Base-by-base conservation (phyloP, 805 yeast species). In the Candida cerambycidarum region DNA sequence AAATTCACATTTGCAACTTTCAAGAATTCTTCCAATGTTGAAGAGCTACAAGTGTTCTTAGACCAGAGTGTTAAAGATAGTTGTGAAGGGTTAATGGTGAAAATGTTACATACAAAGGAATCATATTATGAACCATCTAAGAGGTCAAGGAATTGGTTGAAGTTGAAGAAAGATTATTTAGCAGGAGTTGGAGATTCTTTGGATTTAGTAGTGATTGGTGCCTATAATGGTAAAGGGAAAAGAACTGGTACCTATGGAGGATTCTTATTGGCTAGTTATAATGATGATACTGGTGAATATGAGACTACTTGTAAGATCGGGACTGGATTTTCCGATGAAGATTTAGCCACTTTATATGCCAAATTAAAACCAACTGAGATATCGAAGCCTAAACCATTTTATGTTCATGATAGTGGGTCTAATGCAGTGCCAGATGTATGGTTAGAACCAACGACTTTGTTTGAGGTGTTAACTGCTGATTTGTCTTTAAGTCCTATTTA, bases 251-350 rank as follows among this genome's bases (percentile, higher is more conserved):
- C 85, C 47, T 93, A 92, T 61, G 99, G 99, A 40, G 99, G 98
- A 2, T 93, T 90, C 57, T 63, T 93, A 30, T 70, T 93, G 39
- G 98, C 96, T 0, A 84, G 95, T 23, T 92, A 89, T 58, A 93
- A 93, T 56, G 82, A 81, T 43, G 97, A 92, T 44, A 78, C 89
- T 0, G 98, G 95, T 16, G 97, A 90, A 56, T 89, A 78, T 59
- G 98, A 93, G 62, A 86, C 97, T 0, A 84, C 95, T 32, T 93
- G 99, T 68, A 93, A 93, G 61, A 90, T 95, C 42, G 99, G 99
- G 37, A 93, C 99, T 0, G 99, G 99, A 0, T 93, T 93, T 58
- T 79, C 89, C 31, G 99, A 93, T 51, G 97, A 69, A 50, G 76
- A 82, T 56, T 71, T 93, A 44, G 79, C 79, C 27, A 65, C 64